Evolutionary conservation across 768 basidiomycete genomes (phyloP).

Genomic region (Mycena olivaceomarginata): DNA sequence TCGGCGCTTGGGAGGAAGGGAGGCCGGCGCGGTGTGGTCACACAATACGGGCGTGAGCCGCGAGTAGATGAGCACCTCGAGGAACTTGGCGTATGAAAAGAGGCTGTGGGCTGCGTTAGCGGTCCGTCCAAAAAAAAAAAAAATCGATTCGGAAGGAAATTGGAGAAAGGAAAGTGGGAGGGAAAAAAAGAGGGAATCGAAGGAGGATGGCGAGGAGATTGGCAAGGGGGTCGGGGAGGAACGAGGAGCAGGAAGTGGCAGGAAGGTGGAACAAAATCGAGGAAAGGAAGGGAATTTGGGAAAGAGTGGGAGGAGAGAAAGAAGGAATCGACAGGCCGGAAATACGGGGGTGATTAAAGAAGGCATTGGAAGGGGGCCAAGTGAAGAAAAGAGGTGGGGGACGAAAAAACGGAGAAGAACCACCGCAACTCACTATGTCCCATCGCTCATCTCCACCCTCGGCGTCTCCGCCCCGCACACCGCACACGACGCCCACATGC

Average conservation of each 20-base stretch:
- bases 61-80: constrained; percentile 73
- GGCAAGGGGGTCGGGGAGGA: too few relatives aligned
- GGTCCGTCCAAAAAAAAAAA: too few relatives aligned
- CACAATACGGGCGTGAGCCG: constrained; percentile 60
- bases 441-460: constrained; percentile 63
- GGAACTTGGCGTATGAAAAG: constrained; percentile 74
- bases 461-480: constrained; percentile 64
- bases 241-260: too few relatives aligned
- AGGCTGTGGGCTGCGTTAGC: constrained; percentile 51
- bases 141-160: constrained; percentile 3
- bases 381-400: too few relatives aligned
- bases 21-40: constrained; percentile 63
- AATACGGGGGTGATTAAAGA: too few relatives aligned
- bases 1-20: constrained; percentile 29
- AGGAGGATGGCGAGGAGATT: too few relatives aligned
- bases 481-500: constrained; percentile 71
- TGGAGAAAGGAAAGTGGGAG: not conserved
- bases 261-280: too few relatives aligned
- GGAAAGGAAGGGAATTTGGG: too few relatives aligned
- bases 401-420: too few relatives aligned
- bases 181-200: not conserved
- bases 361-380: too few relatives aligned
- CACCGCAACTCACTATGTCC: constrained; percentile 67
- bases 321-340: too few relatives aligned
- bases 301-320: too few relatives aligned